Evolutionary conservation across 345 rosid species (phyloP).

Genomic region (thale cress (Arabidopsis thaliana)): DNA sequence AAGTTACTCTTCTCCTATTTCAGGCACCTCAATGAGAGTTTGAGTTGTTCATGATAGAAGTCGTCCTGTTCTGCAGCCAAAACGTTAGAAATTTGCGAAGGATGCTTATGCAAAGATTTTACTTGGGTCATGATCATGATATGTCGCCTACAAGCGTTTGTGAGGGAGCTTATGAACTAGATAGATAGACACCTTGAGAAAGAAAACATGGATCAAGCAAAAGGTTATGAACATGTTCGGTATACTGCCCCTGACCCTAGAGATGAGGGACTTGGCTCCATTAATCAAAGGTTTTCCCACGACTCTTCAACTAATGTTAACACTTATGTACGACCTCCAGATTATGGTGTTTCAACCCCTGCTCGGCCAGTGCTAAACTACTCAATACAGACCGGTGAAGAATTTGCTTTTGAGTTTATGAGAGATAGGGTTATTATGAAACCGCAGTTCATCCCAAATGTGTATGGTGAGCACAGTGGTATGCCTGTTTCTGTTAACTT

Average conservation of each 20-base stretch:
- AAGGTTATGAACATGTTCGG: slow-evolving; percentile 43
- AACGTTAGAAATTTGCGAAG: slow-evolving; percentile 12
- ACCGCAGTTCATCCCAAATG: slow-evolving; percentile 41
- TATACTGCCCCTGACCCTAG: slow-evolving; percentile 38
- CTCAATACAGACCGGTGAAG: slow-evolving; percentile 52
- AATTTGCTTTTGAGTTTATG: slow-evolving; percentile 49
- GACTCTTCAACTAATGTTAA: slow-evolving; percentile 39
- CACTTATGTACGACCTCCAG: slow-evolving; percentile 45
- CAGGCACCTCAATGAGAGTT: slow-evolving; percentile 36
- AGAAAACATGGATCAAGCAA: slow-evolving; percentile 46
- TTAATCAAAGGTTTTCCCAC: slow-evolving; percentile 39
- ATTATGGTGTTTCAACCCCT: slow-evolving; percentile 39
- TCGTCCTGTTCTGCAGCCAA: slow-evolving; percentile 13
- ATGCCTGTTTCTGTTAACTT: slow-evolving; percentile 43
- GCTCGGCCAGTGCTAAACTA: slow-evolving; percentile 47
- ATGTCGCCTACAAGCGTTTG: slow-evolving; percentile 32
- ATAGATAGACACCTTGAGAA: slow-evolving; percentile 37
- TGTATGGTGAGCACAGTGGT: slow-evolving; percentile 37
- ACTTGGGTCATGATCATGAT: slow-evolving; percentile 34
- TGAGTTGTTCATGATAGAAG: slow-evolving; percentile 34
- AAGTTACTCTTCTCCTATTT: slow-evolving; percentile 24
- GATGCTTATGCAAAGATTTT: slow-evolving; percentile 32
- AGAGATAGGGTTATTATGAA: slow-evolving; percentile 41
- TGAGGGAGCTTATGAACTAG: slow-evolving; percentile 31
- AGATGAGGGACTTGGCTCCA: slow-evolving; percentile 42